Evolutionary conservation across 75 land plant species (phyloP).

Genomic region (Picea glauca): DNA sequence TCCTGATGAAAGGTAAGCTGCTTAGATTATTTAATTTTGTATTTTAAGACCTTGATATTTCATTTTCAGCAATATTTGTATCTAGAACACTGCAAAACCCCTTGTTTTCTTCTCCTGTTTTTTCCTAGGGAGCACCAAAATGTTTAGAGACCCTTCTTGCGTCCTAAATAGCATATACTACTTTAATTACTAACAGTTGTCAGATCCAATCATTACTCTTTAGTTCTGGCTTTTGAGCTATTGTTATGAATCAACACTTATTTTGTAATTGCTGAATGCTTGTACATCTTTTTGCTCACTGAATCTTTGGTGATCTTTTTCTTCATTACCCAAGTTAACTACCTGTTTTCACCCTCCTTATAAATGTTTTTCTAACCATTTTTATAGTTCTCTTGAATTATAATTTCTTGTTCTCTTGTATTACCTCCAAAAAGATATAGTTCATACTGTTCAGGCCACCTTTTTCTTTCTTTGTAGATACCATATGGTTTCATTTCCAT

Average conservation of each 20-base stretch:
- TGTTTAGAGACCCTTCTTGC: neutral
- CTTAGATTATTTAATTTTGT: neutral
- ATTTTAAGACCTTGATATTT: neutral
- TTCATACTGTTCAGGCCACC: neutral
- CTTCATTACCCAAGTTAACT: neutral
- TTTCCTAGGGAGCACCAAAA: neutral
- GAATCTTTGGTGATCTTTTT: neutral
- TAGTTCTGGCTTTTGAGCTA: neutral
- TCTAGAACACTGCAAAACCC: neutral
- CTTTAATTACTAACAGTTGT: neutral
- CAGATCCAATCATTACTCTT: neutral
- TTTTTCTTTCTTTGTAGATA: neutral
- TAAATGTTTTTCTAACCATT: neutral
- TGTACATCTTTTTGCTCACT: neutral
- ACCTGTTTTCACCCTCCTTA: neutral
- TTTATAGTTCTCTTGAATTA: neutral
- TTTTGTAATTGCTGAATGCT: neutral
- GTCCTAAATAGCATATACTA: neutral
- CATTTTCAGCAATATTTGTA: neutral
- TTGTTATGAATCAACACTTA: neutral
- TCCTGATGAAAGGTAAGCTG: conserved; percentile 27
- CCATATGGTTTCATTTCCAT: neutral
- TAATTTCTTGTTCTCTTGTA: neutral
- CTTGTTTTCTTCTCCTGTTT: neutral
- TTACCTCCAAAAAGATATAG: neutral